Percentiles rank a stretch among this genome's conserved stretches.
Evolutionary conservation across 2,329 filamentous ascomycete genomes (phyloP).

Genomic region (Diplodia scrobiculata): DNA sequence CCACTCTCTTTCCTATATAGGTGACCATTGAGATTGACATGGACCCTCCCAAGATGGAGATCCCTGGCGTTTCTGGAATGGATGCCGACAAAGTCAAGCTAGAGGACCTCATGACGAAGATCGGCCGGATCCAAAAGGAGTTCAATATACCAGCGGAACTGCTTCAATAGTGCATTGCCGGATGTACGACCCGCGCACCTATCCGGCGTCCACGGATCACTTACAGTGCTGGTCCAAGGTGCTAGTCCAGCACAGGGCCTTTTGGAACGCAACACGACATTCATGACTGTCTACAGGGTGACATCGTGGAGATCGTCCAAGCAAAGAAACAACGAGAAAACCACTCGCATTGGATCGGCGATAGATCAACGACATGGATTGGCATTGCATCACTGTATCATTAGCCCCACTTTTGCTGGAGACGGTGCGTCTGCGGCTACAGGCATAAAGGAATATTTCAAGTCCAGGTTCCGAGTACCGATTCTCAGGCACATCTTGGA

Average conservation of each 20-base stretch:
- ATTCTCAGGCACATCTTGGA: neutral
- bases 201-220: neutral
- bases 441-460: neutral
- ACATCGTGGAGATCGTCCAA: neutral
- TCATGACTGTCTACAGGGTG: neutral
- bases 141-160: slow-evolving; percentile 42
- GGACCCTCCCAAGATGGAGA: slow-evolving; percentile 48
- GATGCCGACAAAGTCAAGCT: slow-evolving; percentile 25
- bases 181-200: neutral
- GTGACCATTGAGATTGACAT: slow-evolving; percentile 55
- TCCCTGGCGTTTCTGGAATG: slow-evolving; percentile 31
- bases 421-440: neutral
- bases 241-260: neutral
- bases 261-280: neutral
- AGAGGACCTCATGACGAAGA: slow-evolving; percentile 34
- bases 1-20: slow-evolving; percentile 35
- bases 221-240: neutral
- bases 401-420: neutral
- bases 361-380: neutral
- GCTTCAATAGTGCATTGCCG: slow-evolving; percentile 28
- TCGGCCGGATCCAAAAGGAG: slow-evolving; percentile 40
- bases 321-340: neutral
- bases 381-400: neutral
- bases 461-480: neutral
- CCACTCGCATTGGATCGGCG: neutral